Conservation (phyloP, 352 stramenopile species). For the Pythium periplocum region DNA sequence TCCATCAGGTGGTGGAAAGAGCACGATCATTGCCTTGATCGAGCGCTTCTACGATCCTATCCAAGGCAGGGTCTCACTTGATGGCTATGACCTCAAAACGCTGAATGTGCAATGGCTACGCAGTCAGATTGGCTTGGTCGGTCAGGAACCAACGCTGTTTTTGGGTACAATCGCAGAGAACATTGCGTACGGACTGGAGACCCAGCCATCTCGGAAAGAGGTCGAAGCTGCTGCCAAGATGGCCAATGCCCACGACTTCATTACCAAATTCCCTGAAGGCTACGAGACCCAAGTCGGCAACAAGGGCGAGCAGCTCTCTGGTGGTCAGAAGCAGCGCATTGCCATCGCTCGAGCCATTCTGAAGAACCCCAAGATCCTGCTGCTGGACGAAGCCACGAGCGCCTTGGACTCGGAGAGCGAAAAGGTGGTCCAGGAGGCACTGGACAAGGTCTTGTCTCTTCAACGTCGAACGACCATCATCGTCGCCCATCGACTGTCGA, state of each 20-base stretch:
- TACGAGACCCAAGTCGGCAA: constrained; percentile 4
- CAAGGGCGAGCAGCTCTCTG: constrained; percentile 14
- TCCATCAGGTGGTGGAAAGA: constrained; percentile 26
- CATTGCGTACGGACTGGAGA: not conserved
- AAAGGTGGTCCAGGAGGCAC: constrained; percentile 29
- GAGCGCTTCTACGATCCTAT: constrained; percentile 25
- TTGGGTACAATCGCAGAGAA: constrained; percentile 3
- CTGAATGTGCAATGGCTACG: constrained; percentile 38
- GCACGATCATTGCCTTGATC: constrained; percentile 19
- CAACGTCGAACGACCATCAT: constrained; percentile 74
- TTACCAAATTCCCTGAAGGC: constrained; percentile 22
- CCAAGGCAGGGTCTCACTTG: constrained; percentile 10
- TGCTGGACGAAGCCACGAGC: constrained; percentile 50
- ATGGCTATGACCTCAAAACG: constrained; percentile 23
- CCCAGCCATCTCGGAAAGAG: constrained; percentile 25
- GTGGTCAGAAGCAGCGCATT: constrained; percentile 20
- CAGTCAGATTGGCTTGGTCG: constrained; percentile 25
- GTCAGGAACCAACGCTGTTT: constrained; percentile 12
- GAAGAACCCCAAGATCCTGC: constrained; percentile 34
- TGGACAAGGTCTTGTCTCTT: constrained; percentile 24
- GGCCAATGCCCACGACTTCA: constrained; percentile 31
- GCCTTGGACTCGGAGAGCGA: constrained; percentile 38
- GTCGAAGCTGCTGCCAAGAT: constrained; percentile 22
- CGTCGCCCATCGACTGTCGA: constrained; percentile 84
- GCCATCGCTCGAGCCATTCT: constrained; percentile 21